Base-by-base conservation (phyloP, 352 stramenopile species). In the Globisporangium barbulae region DNA sequence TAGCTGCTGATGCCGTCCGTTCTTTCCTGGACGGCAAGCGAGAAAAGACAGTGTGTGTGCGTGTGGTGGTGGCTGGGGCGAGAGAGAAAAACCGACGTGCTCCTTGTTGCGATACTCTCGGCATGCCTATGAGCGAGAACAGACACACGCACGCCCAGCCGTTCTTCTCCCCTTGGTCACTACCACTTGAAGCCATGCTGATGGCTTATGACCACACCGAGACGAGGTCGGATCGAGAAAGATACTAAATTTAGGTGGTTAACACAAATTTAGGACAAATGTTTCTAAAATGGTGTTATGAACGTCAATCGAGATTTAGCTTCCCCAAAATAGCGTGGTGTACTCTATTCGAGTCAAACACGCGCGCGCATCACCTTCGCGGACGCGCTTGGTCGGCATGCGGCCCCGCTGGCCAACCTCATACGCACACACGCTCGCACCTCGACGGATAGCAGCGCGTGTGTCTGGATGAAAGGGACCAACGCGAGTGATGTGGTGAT, bases 401-500 rank as follows among this genome's bases (percentile, higher is more conserved):
- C 7, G 42, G 33, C 42, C 3, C 47, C 22, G 21, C 22, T 22
- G n/a, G 42, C 19, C n/a, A 10, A 28, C 25, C 28, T 41, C 61
- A 67, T 39, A 62, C 53, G 25, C 31, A 56, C 61, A 67, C 61
- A 62, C 60, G 60, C 60, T 62, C 47, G 56, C 53, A 53, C 59
- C 59, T 64, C 48, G 37, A 57, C 49, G 45, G 61, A 62, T 35
- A 60, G 59, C 59, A 64, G 59, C 59, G 61, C 61, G 61, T 61
- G 61, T 67, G 61, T 31, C 61, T 67, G 54, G 61, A 67, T 67
- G 61, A 61, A 66, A 66, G 61, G 54, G 54, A 45, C 54, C 61
- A 25, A 53, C 41, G 53, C 61, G 44, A 67, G 53, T 39, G 61
- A 67, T 67, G 61, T 62, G 61, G 61, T 61, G 61, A 60, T 67